Base-by-base conservation (phyloP, 192 early-diverging fungal genomes). In the Spizellomyces sp. region DNA sequence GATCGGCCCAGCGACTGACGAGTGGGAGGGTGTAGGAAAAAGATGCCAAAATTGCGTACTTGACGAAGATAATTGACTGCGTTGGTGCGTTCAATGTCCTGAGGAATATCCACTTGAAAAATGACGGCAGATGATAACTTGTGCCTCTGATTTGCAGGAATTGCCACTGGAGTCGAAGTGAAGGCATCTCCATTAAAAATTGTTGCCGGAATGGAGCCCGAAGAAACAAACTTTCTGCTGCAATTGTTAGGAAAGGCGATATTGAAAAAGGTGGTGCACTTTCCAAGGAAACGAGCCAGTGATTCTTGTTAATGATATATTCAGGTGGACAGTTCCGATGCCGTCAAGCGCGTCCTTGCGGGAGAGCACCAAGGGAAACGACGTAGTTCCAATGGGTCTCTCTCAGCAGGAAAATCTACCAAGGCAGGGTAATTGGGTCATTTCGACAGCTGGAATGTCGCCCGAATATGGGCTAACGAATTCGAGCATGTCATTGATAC, bases 191-290 rank as follows among this genome's bases (percentile, higher is more conserved):
- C 86, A 1, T 62, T 82, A 41, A 87, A 87, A 73, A 80, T 87
- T 42, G 82, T 87, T 8, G 86, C 86, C 45, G 86, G 86, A 59
- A 48, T 85, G 75, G 86, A 87, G 45, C 79, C 82, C 10, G 84
- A 84, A 47, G 82, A 86, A 45, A 87, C 86, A 3, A 87, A 87
- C 70, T 60, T 68, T 17, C 77, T 87, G 27, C 62, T 87, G 52
- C 86, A 86, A 65, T 59, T 84, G n/a, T 55, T 87, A 44, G 83
- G 70, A 5, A 81, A 82, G 77, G 78, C 75, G 5, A 69, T 77
- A 10, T 43, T 86, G 67, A 80, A 83, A 58, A 86, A 86, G 75
- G 84, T 86, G 9, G 10, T 71, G 12, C 3, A 36, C 27, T 36
- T 36, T 55, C 3, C 52, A 48, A 19, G 68, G 14, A 47, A 9